A percentile compares a stretch with the other conserved stretches of the same genome.
Conservation (phyloP, 2,329 filamentous ascomycete genomes). For the Talaromyces sp. region DNA sequence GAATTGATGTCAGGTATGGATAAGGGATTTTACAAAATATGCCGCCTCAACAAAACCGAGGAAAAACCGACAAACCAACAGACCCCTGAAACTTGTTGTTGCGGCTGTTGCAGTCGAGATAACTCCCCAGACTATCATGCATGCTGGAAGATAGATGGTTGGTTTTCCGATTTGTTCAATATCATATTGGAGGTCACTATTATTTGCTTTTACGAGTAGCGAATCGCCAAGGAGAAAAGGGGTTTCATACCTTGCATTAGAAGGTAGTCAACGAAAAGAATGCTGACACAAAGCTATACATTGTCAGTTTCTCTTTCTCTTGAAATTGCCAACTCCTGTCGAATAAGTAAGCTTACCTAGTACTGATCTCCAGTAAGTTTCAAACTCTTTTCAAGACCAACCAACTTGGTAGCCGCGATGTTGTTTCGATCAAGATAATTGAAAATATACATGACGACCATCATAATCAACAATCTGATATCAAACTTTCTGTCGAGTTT, state of each 20-base stretch:
- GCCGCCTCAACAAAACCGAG: not conserved
- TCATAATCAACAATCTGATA: not conserved
- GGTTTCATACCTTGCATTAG: not conserved
- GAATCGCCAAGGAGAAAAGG: not conserved
- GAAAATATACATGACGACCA: not conserved
- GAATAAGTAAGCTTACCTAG: not conserved
- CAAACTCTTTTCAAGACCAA: not conserved
- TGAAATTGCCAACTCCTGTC: not conserved
- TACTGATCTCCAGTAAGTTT: not conserved
- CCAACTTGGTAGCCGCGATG: not conserved
- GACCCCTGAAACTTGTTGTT: not conserved
- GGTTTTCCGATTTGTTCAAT: not conserved
- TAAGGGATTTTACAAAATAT: not conserved
- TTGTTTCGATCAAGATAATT: not conserved
- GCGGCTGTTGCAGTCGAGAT: not conserved
- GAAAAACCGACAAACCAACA: not conserved
- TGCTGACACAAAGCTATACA: not conserved
- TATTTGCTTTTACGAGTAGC: not conserved
- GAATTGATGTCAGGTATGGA: too few species aligned
- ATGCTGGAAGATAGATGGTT: not conserved
- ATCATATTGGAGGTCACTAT: not conserved
- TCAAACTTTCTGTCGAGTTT: not conserved
- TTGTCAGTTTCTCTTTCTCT: not conserved
- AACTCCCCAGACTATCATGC: not conserved
- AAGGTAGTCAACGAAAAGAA: not conserved